These are phyloP conservation scores for Rhodotorula glutinis DNA, from an alignment of 1,284 basidiomycete species.

Conservation along the genomic window DNA sequence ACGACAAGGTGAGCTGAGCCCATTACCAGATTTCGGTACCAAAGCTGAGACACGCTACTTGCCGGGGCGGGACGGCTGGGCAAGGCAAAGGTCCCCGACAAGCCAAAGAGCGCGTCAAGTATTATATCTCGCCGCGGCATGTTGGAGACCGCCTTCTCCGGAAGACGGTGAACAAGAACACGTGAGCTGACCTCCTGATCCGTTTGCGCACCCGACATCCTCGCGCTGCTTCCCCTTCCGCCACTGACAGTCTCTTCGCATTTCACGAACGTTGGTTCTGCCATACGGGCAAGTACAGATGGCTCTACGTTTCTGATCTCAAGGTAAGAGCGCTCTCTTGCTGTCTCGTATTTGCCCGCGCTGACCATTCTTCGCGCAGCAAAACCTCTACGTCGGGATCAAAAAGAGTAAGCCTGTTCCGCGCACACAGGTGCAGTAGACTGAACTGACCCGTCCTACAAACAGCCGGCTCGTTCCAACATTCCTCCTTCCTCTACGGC, in stretches of 20 bases:
- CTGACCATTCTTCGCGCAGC: conserved; percentile 48
- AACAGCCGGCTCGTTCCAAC: conserved; percentile 60
- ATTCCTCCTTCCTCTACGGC: conserved; percentile 63
- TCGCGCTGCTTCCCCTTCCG: not conserved
- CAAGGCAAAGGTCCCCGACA: conserved; percentile 34
- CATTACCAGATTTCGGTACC: not conserved
- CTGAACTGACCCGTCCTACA: not conserved
- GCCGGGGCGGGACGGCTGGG: conserved; percentile 33
- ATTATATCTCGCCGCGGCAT: conserved; percentile 50
- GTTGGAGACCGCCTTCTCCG: conserved; percentile 59
- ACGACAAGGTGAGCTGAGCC: conserved; percentile 28
- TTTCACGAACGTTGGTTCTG: conserved; percentile 22
- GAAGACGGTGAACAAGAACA: conserved; percentile 62
- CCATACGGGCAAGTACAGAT: conserved; percentile 22
- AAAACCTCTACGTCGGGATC: conserved; percentile 67
- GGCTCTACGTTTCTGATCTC: conserved; percentile 34
- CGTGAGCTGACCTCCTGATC: conserved; percentile 49
- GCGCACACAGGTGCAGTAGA: too few relatives aligned
- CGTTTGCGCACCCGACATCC: not conserved
- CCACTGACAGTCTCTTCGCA: conserved; percentile 1
- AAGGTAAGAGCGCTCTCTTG: conserved; percentile 44
- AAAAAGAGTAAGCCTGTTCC: conserved; percentile 51
- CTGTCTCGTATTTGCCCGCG: too few relatives aligned
- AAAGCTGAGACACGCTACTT: not conserved
- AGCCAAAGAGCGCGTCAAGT: conserved; percentile 43